Evolutionary conservation across 2,329 filamentous ascomycete genomes (phyloP).

Genomic region (Colletotrichum australisinense): DNA sequence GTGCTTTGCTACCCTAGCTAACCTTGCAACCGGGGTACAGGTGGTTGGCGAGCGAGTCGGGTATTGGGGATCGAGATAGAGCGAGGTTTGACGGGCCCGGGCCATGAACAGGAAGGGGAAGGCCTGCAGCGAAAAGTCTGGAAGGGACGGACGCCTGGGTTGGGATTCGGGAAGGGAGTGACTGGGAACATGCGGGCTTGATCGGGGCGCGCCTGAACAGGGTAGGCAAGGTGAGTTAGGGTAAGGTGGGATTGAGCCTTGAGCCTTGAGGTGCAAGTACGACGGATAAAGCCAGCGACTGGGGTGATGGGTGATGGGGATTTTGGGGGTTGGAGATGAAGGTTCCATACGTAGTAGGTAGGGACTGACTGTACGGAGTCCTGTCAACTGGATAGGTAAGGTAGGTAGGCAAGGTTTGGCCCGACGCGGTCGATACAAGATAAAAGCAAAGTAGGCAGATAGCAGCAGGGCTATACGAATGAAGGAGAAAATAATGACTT

Average conservation of each 20-base stretch:
- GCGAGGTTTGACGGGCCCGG: not conserved
- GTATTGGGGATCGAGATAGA: not conserved
- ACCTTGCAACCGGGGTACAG: not conserved
- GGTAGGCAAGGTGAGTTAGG: not conserved
- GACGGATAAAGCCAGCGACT: not conserved
- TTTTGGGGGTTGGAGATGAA: not conserved
- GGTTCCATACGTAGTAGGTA: not conserved
- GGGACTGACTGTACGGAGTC: not conserved
- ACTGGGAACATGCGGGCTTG: conserved; percentile 18
- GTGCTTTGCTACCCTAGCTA: not conserved
- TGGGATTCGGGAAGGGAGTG: not conserved
- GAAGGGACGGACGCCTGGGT: not conserved
- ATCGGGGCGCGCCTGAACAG: not conserved
- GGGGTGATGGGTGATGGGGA: not conserved
- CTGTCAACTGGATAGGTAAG: too few species aligned
- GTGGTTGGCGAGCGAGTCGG: not conserved
- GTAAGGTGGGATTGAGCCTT: not conserved
- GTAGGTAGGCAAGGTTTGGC: too few species aligned
- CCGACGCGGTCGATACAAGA: too few species aligned
- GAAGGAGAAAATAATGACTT: too few species aligned
- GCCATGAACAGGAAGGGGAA: conserved; percentile 15
- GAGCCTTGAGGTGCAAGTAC: not conserved
- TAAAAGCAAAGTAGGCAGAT: too few species aligned
- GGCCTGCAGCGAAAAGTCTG: conserved; percentile 10
- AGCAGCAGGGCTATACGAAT: too few species aligned